Conservation (phyloP, 768 basidiomycete genomes). For the Gautieria morchelliformis region DNA sequence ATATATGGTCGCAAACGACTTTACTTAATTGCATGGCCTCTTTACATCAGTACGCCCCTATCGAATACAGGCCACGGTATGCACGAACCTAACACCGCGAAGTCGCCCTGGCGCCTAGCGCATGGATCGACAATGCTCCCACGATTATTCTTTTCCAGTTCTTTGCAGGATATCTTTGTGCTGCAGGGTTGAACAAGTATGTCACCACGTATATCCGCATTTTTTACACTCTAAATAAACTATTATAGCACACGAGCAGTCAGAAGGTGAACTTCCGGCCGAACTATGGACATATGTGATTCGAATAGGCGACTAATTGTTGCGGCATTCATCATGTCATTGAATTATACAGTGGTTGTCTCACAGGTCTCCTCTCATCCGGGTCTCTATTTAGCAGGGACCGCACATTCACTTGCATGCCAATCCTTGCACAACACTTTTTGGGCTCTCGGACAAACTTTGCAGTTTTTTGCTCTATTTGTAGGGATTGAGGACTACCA, state of each 20-base stretch:
- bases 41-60: neutral
- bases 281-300: no score
- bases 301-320: no score
- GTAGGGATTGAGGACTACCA: no score
- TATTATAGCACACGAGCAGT: neutral
- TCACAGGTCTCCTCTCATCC: no score
- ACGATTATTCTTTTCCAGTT: constrained; percentile 3
- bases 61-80: neutral
- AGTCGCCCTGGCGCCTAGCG: neutral
- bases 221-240: neutral
- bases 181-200: constrained; percentile 1
- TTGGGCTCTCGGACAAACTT: no score
- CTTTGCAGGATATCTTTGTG: neutral
- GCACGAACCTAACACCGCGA: neutral
- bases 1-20: constrained; percentile 2
- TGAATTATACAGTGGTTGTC: no score
- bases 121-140: constrained; percentile 3
- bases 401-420: no score
- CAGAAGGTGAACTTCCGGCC: no score
- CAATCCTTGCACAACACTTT: no score
- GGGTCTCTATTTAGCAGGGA: no score
- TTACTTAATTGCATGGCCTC: constrained; percentile 5
- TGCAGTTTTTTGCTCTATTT: no score
- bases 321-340: no score
- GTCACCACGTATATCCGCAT: neutral